Base-by-base conservation (phyloP, 805 yeast species). In the Sugiyamaella marilandica region DNA sequence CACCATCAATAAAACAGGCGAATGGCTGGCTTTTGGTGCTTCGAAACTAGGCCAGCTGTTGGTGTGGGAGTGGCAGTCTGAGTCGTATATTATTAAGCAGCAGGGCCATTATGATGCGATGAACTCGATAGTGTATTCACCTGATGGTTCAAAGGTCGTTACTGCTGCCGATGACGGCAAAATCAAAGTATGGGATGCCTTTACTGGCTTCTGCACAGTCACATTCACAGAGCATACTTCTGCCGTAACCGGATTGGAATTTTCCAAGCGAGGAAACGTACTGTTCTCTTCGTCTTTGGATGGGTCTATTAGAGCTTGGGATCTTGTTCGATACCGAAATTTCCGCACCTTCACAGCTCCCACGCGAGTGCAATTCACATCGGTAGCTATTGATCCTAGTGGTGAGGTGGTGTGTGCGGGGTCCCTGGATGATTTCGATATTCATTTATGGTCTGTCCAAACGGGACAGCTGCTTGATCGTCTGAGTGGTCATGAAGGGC, bases 41-140 rank as follows among this genome's bases (percentile, higher is more conserved):
- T 72, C 89, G 33, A 84, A 83, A 64, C 69, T 87, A 29, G 99
- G 99, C n/a, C 99, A 94, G 70, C 72, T 94, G 54, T 72, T 94
- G 53, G 99, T 94, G 0, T 94, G 95, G 75, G 99, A 94, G 75
- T 94, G 99, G 99, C 97, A 94, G 72, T 87, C 96, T 3, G 99
- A 94, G 68, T 87, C 97, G 0, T 94, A 92, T 65, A 85, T 94
- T 45, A 74, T 94, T 59, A 91, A 92, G 66, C 99, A 94, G 67
- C 99, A 94, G 70, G 97, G 98, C 21, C 99, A 94, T 70, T 92
- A 87, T 65, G 99, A 94, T 68, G 76, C 96, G 0, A 80, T 90
- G 68, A 92, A 89, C 64, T 77, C 89, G 13, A 66, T 94, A 44
- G 81, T 85, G 33, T 94, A 94, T 63, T 88, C 97, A 0, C 97